Percentiles rank a stretch among this genome's conserved stretches.
These are phyloP conservation scores for Solanum chacoense DNA, from an alignment of 305 asterid species.

Conservation along the genomic window DNA sequence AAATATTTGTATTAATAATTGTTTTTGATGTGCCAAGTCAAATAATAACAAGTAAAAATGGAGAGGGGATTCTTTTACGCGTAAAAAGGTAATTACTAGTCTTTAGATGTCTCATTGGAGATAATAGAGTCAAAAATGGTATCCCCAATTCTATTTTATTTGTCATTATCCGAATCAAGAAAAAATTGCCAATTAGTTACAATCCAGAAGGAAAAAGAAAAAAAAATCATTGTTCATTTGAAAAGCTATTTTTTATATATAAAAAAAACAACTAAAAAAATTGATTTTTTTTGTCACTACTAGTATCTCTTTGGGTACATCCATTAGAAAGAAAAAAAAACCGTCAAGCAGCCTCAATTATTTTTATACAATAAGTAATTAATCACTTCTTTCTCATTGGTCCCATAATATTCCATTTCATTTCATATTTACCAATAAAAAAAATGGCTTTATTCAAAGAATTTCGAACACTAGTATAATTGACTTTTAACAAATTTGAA, in stretches of 20 bases:
- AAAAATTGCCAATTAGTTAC: neutral
- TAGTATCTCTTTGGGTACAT: neutral
- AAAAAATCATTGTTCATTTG: neutral
- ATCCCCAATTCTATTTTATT: neutral
- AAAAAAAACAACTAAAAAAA: neutral
- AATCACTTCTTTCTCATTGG: neutral
- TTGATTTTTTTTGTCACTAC: neutral
- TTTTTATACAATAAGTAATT: neutral
- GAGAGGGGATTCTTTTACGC: rapidly evolving
- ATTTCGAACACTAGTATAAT: neutral
- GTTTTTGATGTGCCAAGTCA: too few species aligned
- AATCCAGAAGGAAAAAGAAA: neutral
- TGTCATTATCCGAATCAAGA: neutral
- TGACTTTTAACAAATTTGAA: neutral
- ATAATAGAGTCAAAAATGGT: neutral
- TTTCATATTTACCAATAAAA: neutral
- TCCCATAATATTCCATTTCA: neutral
- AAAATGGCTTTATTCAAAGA: neutral
- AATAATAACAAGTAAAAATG: too few species aligned
- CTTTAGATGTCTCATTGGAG: neutral
- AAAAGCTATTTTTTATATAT: neutral
- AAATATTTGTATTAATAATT: too few species aligned
- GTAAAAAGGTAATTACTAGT: neutral
- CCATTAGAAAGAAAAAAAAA: neutral
- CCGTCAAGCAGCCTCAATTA: neutral